Evolutionary conservation across 2,329 filamentous ascomycete species (phyloP).

Genomic region (Fusarium floridanum): DNA sequence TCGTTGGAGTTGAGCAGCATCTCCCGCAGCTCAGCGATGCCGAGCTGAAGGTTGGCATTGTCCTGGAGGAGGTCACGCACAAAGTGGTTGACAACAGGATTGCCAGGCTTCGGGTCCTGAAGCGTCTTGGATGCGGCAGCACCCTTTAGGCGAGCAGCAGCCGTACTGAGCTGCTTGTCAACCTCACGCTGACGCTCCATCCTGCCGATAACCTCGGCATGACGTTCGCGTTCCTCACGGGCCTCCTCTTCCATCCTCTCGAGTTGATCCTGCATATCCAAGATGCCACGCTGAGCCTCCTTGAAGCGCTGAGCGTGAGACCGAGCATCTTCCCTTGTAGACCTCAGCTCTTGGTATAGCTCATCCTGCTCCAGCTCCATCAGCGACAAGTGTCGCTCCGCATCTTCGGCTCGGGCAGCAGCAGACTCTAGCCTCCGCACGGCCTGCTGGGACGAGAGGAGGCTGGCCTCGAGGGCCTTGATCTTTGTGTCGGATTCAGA

Average conservation of each 20-base stretch:
- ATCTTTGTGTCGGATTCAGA: constrained; percentile 84
- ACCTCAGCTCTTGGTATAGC: constrained; percentile 75
- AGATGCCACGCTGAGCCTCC: constrained; percentile 83
- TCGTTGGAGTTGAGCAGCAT: constrained; percentile 93
- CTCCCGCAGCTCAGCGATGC: constrained; percentile 90
- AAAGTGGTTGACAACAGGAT: constrained; percentile 90
- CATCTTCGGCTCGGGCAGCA: constrained; percentile 78
- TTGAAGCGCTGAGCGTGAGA: constrained; percentile 87
- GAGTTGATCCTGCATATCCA: constrained; percentile 85
- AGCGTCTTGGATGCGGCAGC: constrained; percentile 79
- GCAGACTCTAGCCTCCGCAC: constrained; percentile 80
- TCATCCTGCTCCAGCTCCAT: constrained; percentile 86
- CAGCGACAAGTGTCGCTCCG: constrained; percentile 83
- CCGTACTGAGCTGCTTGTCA: constrained; percentile 84
- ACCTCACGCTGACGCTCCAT: constrained; percentile 88
- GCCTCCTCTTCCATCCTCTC: constrained; percentile 90
- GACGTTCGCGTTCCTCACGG: constrained; percentile 81
- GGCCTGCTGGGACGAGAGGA: constrained; percentile 83
- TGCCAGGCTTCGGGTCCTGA: constrained; percentile 68
- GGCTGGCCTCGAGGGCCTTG: constrained; percentile 78
- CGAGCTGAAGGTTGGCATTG: constrained; percentile 92
- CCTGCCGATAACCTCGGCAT: constrained; percentile 82
- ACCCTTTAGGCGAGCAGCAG: constrained; percentile 84
- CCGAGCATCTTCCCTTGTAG: constrained; percentile 80
- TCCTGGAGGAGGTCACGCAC: constrained; percentile 96